These are phyloP conservation scores for Entomortierella beljakovae DNA, from an alignment of 192 early-diverging fungal genomes.

Conservation along the genomic window DNA sequence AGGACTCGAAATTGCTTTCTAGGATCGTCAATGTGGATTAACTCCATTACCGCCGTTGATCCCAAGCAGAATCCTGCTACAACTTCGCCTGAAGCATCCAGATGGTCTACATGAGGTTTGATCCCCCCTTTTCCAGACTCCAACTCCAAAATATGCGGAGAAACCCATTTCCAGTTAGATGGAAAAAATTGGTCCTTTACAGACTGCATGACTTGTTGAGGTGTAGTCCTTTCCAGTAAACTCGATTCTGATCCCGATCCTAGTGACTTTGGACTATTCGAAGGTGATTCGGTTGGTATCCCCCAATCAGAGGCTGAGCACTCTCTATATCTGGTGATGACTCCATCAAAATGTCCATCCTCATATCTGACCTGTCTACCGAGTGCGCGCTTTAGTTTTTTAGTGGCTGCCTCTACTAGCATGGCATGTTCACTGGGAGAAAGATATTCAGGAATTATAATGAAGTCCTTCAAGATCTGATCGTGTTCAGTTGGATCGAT, in stretches of 20 bases:
- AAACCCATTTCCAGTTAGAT: constrained; percentile 68
- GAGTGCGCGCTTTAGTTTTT: constrained; percentile 59
- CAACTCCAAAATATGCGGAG: constrained; percentile 86
- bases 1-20: constrained; percentile 67
- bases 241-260: constrained; percentile 10
- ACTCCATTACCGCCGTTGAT: constrained; percentile 77
- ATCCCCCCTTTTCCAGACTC: constrained; percentile 74
- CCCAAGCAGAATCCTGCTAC: constrained; percentile 82
- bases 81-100: constrained; percentile 79
- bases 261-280: constrained; percentile 19
- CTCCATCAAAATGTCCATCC: constrained; percentile 81
- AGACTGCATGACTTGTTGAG: constrained; percentile 61
- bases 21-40: constrained; percentile 75
- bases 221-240: constrained; percentile 56
- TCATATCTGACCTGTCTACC: constrained; percentile 64
- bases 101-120: constrained; percentile 85
- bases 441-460: constrained; percentile 59
- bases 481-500: constrained; percentile 17
- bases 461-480: constrained; percentile 52
- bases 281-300: constrained; percentile 38
- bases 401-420: constrained; percentile 47
- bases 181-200: constrained; percentile 72
- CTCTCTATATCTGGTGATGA: constrained; percentile 79
- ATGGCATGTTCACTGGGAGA: constrained; percentile 51
- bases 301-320: constrained; percentile 76